Conservation (phyloP, 1,284 basidiomycete species). For the Apiotrichum brassicae region DNA sequence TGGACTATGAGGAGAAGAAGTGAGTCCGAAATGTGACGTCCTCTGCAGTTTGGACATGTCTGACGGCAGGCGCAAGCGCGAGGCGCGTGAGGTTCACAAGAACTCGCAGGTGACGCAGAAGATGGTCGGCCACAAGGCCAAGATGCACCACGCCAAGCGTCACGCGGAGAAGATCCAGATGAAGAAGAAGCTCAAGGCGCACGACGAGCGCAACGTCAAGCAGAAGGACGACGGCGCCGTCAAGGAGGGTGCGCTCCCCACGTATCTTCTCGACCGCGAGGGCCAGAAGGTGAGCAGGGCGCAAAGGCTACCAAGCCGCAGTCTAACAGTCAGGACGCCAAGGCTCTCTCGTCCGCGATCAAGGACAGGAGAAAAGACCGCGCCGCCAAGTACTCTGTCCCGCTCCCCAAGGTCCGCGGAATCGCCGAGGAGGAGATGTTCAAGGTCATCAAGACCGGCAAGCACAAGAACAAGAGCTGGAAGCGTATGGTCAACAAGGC, state of each 20-base stretch:
- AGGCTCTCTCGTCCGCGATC: slow-evolving; percentile 92
- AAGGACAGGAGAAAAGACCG: slow-evolving; percentile 99
- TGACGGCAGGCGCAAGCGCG: slow-evolving; percentile 72
- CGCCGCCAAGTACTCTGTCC: slow-evolving; percentile 95
- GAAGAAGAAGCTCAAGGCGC: slow-evolving; percentile 98
- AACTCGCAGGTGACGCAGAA: slow-evolving; percentile 84
- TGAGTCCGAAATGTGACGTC: no score
- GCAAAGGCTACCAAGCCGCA: no score
- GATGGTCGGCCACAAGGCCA: slow-evolving; percentile 94
- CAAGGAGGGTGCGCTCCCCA: slow-evolving; percentile 82
- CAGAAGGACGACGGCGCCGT: slow-evolving; percentile 74
- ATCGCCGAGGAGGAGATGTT: slow-evolving; percentile 99
- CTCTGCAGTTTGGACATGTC: neutral
- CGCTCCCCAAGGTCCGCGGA: slow-evolving; percentile 91
- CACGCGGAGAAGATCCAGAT: slow-evolving; percentile 97
- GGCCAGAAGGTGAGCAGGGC: slow-evolving; percentile 61
- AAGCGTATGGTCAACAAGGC: slow-evolving; percentile 99
- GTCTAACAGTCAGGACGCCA: slow-evolving; percentile 60
- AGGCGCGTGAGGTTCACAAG: slow-evolving; percentile 85
- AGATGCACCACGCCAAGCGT: slow-evolving; percentile 90
- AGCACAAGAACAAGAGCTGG: slow-evolving; percentile 95
- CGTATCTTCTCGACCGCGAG: slow-evolving; percentile 94
- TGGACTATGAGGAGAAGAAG: slow-evolving; percentile 47
- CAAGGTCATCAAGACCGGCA: slow-evolving; percentile 98
- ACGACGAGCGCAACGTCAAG: slow-evolving; percentile 98